Base-by-base conservation (phyloP, 1,284 basidiomycete species). In the Tremellales sp. region DNA sequence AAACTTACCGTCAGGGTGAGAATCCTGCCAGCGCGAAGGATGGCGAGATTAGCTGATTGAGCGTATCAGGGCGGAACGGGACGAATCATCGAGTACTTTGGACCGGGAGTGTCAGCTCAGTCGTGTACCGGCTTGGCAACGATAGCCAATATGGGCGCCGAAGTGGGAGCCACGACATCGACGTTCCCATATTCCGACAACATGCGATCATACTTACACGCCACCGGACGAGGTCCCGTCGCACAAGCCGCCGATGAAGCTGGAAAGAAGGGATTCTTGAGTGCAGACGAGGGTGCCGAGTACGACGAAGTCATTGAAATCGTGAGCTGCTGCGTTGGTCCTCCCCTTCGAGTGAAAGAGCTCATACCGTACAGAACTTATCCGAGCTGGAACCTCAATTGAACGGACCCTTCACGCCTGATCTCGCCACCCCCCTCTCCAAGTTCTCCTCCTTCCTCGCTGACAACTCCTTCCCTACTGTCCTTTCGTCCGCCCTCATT, bases 371-470 rank as follows among this genome's bases (percentile, higher is more conserved):
- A 5, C 54, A 91, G 86, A 83, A 98, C 70, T 77, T 98, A 24
- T 90, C 88, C 6, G 81, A 87, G 45, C 78, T 99, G 35, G 95
- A 99, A 69, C 95, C 95, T 7, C 89, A 85, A 46, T 82, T 97
- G 64, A 99, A 97, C 70, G 95, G 95, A 0, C 95, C 95, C 4
- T 97, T 97, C 76, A 99, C 95, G 1, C 95, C 95, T 14, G 95
- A 99, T 74, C 76, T 98, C 37, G 87, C 92, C 13, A 97, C 93
- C 0, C 92, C 93, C 13, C 74, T 99, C n/a, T 95, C 92, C 33
- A 83, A 86, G 63, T 98, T 98, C 66, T 85, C 83, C 28, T 64
- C 76, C 3, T 84, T 94, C 63, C 78, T 97, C 38, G 78, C 84
- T 70, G 81, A 85, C 54, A 85, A 89, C 68, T 85, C 85, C 21